These are phyloP conservation scores for Haplosporangium sp. DNA, from an alignment of 371 early-diverging fungal genomes.

Conservation along the genomic window DNA sequence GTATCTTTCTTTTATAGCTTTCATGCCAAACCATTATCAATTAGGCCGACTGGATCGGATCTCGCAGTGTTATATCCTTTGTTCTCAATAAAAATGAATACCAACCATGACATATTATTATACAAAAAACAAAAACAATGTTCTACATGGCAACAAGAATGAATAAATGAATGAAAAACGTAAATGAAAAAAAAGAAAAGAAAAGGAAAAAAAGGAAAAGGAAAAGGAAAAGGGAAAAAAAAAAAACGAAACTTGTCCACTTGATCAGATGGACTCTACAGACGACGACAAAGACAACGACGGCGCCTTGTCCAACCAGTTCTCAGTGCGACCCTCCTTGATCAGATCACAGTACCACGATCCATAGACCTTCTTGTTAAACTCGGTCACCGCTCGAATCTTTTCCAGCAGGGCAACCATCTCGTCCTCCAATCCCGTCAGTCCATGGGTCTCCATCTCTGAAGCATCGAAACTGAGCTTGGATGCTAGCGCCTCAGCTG, in stretches of 20 bases:
- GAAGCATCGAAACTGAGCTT: constrained; percentile 42
- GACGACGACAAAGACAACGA: neutral
- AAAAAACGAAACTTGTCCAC: neutral
- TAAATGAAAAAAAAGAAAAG: constrained; percentile 2
- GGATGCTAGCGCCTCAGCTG: constrained; percentile 43
- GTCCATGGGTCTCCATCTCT: constrained; percentile 53
- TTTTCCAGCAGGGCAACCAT: constrained; percentile 49
- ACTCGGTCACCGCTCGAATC: constrained; percentile 51
- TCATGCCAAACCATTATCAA: neutral
- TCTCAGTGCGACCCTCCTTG: constrained; percentile 44
- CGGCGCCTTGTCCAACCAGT: constrained; percentile 27
- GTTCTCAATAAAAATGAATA: neutral
- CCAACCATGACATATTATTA: constrained; percentile 1
- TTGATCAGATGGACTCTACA: neutral
- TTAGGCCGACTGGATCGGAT: too few relatives aligned
- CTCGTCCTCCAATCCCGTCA: constrained; percentile 54
- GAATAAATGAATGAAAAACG: constrained; percentile 1
- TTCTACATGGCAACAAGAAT: neutral
- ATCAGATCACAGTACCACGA: constrained; percentile 49
- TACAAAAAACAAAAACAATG: constrained; percentile 3
- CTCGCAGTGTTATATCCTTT: too few relatives aligned
- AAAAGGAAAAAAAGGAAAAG: neutral
- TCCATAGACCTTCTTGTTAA: constrained; percentile 54
- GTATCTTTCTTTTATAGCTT: neutral
- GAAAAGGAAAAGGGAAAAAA: neutral